Conservation (phyloP, 768 basidiomycete genomes). For the Pleurotus eryngii region DNA sequence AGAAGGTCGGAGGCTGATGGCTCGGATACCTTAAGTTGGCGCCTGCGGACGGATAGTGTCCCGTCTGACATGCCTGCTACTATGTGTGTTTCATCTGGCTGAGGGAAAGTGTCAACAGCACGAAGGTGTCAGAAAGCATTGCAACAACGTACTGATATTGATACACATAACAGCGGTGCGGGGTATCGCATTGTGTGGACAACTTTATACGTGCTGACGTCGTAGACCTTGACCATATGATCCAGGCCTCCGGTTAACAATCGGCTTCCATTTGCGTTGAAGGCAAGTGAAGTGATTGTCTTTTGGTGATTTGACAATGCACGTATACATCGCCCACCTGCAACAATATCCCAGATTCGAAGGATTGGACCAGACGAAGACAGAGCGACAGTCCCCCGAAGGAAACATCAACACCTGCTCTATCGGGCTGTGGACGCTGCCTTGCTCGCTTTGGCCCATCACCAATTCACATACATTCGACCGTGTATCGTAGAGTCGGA, state of each 20-base stretch:
- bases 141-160: conserved; percentile 71
- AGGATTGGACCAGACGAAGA: conserved; percentile 91
- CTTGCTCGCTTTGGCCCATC: conserved; percentile 50
- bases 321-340: conserved; percentile 83
- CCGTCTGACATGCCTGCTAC: conserved; percentile 98
- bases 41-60: conserved; percentile 91
- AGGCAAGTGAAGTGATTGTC: conserved; percentile 86
- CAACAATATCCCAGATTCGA: conserved; percentile 92
- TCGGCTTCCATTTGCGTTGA: conserved; percentile 71
- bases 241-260: conserved; percentile 90
- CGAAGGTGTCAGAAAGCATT: not conserved
- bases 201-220: conserved; percentile 89
- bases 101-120: conserved; percentile 1
- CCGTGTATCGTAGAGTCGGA: conserved; percentile 83
- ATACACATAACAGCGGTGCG: conserved; percentile 84
- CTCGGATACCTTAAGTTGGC: conserved; percentile 75
- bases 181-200: conserved; percentile 99
- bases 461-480: conserved; percentile 82
- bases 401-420: conserved; percentile 94
- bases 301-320: conserved; percentile 98
- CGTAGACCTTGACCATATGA: conserved; percentile 99
- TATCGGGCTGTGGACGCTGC: conserved; percentile 57
- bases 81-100: conserved; percentile 97
- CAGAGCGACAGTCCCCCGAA: conserved; percentile 78
- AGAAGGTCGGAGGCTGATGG: conserved; percentile 25